These are phyloP conservation scores for Naganishia liquefaciens DNA, from an alignment of 1,284 basidiomycete genomes.

Conservation along the genomic window DNA sequence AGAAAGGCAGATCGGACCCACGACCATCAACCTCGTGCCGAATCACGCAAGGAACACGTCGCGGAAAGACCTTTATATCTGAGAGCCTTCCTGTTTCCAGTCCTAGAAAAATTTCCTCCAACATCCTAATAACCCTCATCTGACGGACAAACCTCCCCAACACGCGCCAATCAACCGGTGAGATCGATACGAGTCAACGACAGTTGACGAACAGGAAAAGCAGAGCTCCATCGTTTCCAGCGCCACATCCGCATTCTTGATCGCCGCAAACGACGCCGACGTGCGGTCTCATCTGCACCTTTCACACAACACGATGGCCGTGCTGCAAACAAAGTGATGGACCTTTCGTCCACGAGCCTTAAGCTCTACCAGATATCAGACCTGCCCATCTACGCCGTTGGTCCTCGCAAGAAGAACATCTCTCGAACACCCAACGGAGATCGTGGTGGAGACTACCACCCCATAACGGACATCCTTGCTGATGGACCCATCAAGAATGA, in stretches of 20 bases:
- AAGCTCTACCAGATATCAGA: constrained; percentile 5
- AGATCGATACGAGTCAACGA: constrained; percentile 23
- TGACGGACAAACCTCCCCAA: not conserved
- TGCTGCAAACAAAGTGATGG: constrained; percentile 21
- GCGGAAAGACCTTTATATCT: constrained; percentile 1
- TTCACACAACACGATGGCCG: not conserved
- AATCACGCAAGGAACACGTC: not conserved
- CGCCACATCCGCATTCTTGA: not conserved
- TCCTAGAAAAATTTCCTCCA: not conserved
- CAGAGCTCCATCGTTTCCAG: constrained; percentile 23
- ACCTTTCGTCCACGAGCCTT: constrained; percentile 26
- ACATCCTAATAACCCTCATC: not conserved
- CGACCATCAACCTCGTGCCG: constrained; percentile 4
- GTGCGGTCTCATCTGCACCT: constrained; percentile 3
- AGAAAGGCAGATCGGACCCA: not conserved
- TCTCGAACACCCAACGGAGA: constrained; percentile 3
- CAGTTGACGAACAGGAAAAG: not conserved
- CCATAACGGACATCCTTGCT: constrained; percentile 18
- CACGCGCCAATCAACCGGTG: constrained; percentile 11
- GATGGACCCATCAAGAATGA: constrained; percentile 8
- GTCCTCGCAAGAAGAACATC: constrained; percentile 11
- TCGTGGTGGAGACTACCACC: constrained; percentile 15
- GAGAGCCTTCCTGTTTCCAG: constrained; percentile 1
- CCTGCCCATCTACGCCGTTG: not conserved
- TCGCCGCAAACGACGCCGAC: constrained; percentile 13